These are phyloP conservation scores for Cryptococcus sp. DNA, from an alignment of 1,284 basidiomycete species.

Conservation along the genomic window DNA sequence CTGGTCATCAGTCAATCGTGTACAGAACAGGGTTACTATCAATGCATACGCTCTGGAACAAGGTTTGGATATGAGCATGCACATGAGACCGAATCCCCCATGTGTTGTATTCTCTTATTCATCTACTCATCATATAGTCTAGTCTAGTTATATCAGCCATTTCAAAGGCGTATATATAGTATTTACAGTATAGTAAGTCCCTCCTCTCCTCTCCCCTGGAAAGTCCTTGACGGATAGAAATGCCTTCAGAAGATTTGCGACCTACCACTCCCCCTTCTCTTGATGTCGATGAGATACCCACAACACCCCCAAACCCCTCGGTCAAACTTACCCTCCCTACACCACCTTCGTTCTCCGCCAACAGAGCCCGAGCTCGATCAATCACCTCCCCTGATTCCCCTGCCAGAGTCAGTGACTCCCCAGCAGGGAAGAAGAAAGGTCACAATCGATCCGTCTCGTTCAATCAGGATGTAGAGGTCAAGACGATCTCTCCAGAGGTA, in stretches of 20 bases:
- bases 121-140: too few relatives aligned
- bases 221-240: neutral
- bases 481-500: neutral
- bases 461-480: neutral
- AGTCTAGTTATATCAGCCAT: neutral
- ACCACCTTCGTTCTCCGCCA: constrained; percentile 25
- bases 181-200: neutral
- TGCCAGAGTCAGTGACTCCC: neutral
- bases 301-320: neutral
- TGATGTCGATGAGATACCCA: neutral
- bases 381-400: neutral
- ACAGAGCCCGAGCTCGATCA: constrained; percentile 7
- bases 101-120: too few relatives aligned
- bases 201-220: neutral
- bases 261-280: too few relatives aligned
- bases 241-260: neutral
- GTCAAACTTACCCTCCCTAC: constrained; percentile 23
- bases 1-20: too few relatives aligned
- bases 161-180: neutral
- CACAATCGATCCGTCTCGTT: neutral
- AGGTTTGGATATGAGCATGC: too few relatives aligned
- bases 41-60: too few relatives aligned
- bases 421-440: neutral
- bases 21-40: too few relatives aligned
- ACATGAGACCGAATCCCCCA: too few relatives aligned